phyloP scores from a whole-genome alignment of 2,329 filamentous ascomycete species.

The Sordariomycetes sp. region DNA sequence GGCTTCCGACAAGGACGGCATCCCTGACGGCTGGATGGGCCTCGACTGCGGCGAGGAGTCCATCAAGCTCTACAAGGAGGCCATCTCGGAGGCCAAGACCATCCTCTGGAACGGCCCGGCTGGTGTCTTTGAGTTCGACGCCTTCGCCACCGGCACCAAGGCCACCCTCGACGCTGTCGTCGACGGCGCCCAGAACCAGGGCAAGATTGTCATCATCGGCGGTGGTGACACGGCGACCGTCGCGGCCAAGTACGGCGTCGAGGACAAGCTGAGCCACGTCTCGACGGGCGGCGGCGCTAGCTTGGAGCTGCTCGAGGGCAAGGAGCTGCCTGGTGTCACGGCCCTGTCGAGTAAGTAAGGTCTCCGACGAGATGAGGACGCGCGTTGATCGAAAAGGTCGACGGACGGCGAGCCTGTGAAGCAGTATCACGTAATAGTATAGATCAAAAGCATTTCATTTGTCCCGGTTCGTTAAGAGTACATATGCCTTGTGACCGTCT shows the following conservation, averaged over 20 bases:
- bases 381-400: background rate
- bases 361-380: background rate
- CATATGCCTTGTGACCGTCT: no score
- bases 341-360: conserved; percentile 74
- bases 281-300: conserved; percentile 94
- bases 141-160: conserved; percentile 90
- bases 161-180: conserved; percentile 84
- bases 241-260: conserved; percentile 91
- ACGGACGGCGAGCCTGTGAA: background rate
- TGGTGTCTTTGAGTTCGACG: conserved; percentile 95
- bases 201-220: conserved; percentile 97
- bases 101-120: conserved; percentile 99
- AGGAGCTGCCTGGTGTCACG: conserved; percentile 87
- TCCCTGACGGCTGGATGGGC: conserved; percentile 97
- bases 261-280: conserved; percentile 96
- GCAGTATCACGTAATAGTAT: no score
- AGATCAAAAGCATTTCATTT: background rate
- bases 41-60: conserved; percentile 90
- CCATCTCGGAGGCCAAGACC: conserved; percentile 83
- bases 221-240: conserved; percentile 98
- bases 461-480: no score
- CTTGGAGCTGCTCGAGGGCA: conserved; percentile 94
- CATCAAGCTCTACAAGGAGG: conserved; percentile 76
- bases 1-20: conserved; percentile 79
- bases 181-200: conserved; percentile 60